A percentile compares a stretch with the other conserved stretches of the same genome.
Conservation (phyloP, 139 green algal species). For the Tetratostichococcus sp. region DNA sequence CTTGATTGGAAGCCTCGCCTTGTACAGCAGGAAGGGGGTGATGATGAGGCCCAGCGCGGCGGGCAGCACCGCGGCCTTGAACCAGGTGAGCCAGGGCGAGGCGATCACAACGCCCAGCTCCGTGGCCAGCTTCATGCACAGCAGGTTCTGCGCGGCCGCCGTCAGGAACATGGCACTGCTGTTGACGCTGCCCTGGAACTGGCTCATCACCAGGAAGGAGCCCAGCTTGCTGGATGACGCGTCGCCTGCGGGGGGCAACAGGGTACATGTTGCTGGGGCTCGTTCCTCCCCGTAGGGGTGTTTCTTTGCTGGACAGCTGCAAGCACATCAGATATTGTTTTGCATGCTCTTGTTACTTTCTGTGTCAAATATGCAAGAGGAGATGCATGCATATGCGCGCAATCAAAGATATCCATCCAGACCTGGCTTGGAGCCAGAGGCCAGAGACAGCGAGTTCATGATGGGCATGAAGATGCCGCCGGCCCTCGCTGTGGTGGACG, state of each 20-base stretch:
- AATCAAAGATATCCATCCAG: no score
- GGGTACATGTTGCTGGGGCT: no score
- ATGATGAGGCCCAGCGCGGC: conserved; percentile 45
- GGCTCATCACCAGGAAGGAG: conserved; percentile 82
- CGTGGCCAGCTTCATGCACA: conserved; percentile 93
- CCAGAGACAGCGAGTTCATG: conserved; percentile 77
- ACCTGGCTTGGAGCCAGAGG: conserved; percentile 57
- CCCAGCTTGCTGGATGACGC: conserved; percentile 70
- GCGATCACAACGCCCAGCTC: conserved; percentile 80
- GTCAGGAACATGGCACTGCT: conserved; percentile 86
- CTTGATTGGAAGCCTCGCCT: conserved; percentile 23
- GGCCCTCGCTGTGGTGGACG: conserved; percentile 86
- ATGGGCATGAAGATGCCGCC: conserved; percentile 98
- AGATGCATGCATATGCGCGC: no score
- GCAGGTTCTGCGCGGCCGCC: conserved; percentile 91
- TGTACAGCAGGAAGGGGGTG: conserved; percentile 76
- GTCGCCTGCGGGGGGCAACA: conserved; percentile 30
- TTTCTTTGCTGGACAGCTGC: no score
- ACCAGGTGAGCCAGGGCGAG: conserved; percentile 86
- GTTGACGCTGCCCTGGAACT: conserved; percentile 83
- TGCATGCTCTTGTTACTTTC: no score
- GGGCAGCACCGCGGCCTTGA: conserved; percentile 68
- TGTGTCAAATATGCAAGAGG: no score
- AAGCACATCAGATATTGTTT: no score
- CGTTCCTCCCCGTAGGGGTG: no score